Evolutionary conservation across 179 eudicot species (phyloP).

Genomic region (Carnegiea gigantea): DNA sequence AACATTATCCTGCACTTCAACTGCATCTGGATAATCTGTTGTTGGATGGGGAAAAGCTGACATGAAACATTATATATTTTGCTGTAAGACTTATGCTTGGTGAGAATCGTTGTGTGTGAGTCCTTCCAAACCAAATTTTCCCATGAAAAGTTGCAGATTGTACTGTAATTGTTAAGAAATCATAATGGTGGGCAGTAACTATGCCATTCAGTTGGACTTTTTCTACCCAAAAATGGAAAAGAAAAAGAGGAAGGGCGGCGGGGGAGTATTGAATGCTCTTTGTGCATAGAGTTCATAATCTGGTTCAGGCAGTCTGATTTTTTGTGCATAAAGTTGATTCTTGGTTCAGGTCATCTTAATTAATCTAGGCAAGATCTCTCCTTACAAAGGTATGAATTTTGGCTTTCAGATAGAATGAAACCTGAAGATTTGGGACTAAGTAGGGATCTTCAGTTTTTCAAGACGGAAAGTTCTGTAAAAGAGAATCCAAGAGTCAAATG

Average conservation of each 20-base stretch:
- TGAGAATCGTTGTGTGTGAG: neutral
- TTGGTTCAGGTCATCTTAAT: neutral
- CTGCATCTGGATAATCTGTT: neutral
- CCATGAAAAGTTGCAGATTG: neutral
- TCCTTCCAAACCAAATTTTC: too few relatives aligned
- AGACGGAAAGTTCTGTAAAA: slow-evolving; percentile 31
- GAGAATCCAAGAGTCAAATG: slow-evolving; percentile 52
- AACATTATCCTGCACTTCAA: too few relatives aligned
- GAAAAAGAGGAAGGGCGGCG: too few relatives aligned
- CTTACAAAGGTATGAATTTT: neutral
- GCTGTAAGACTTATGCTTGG: neutral
- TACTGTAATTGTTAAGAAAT: neutral
- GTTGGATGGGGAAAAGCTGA: neutral
- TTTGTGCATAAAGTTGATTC: neutral
- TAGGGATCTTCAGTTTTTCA: slow-evolving; percentile 59
- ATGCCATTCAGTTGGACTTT: neutral
- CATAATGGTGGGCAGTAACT: neutral
- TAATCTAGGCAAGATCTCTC: neutral
- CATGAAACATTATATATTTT: neutral
- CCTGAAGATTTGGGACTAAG: slow-evolving; percentile 86
- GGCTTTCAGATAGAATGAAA: slow-evolving; percentile 52
- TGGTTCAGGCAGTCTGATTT: too few relatives aligned
- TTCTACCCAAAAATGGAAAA: neutral
- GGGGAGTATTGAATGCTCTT: too few relatives aligned
- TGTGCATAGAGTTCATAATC: too few relatives aligned